Evolutionary conservation across 176 grass and related monocot genomes (phyloP).

Genomic region (Cenchrus americanus): DNA sequence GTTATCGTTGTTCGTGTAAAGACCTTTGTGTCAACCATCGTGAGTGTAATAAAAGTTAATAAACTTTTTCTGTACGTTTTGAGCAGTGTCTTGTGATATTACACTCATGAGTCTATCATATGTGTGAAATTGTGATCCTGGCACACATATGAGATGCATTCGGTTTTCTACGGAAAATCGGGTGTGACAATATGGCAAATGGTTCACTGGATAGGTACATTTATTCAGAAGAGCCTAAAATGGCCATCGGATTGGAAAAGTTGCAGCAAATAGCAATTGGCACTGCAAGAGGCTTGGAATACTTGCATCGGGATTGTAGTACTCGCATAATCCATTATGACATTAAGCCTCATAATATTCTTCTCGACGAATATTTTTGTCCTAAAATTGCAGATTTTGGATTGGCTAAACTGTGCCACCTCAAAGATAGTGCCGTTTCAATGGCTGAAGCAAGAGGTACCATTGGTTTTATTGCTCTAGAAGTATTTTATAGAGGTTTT

Average conservation of each 20-base stretch:
- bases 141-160: too few relatives aligned
- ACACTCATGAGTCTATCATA: too few relatives aligned
- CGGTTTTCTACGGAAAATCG: too few relatives aligned
- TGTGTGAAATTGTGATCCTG: too few relatives aligned
- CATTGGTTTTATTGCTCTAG: slow-evolving; percentile 69
- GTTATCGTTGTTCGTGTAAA: too few relatives aligned
- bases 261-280: slow-evolving; percentile 65
- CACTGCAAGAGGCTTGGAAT: slow-evolving; percentile 60
- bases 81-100: too few relatives aligned
- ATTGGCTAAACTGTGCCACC: slow-evolving; percentile 56
- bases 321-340: slow-evolving; percentile 79
- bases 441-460: slow-evolving; percentile 63
- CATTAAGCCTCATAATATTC: slow-evolving; percentile 75
- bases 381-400: slow-evolving; percentile 81
- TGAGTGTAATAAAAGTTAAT: too few relatives aligned
- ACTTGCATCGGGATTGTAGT: slow-evolving; percentile 61
- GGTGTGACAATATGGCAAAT: too few relatives aligned
- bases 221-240: slow-evolving; percentile 39
- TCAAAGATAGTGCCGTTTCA: slow-evolving; percentile 60
- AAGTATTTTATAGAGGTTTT: slow-evolving; percentile 66
- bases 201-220: slow-evolving; percentile 69
- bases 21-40: too few relatives aligned
- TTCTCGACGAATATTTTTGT: slow-evolving; percentile 57
- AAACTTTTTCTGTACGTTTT: too few relatives aligned
- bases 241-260: slow-evolving; percentile 42